Evolutionary conservation across 2,329 filamentous ascomycete genomes (phyloP), one percentile per base, ranked within the genome.

Genomic region (Tolypocladium amazonense): DNA sequence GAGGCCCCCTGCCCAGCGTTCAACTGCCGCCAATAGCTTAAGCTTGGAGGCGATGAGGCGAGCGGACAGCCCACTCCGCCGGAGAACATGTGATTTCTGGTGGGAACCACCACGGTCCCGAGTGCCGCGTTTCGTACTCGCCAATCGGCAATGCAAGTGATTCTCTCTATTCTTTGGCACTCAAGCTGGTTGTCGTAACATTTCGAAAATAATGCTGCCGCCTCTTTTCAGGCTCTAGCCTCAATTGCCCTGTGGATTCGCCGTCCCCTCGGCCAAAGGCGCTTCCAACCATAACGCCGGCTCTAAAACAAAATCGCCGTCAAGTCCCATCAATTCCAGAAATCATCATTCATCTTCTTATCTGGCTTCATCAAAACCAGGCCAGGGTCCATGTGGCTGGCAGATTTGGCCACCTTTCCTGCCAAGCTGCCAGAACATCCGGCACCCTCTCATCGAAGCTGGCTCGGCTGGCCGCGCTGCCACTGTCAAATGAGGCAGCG

Each of bases 391-490:
- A 99, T 59, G 94, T 81, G 3, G 92, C 90, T 23, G 94, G 94
- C 66, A 97, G 75, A 67, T 90, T 88, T 6, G 94, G 93, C 90
- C 93, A 97, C 66, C 88, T 84, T 73, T 96, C 92, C 75, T 99
- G 94, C 94, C 94, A 99, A 58, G 87, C 85, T 2, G 87, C 93
- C 62, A 99, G 77, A 41, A 99, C 89, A 65, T 97, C 92, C 0
- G 94, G 94, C 2, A 99, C 94, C 59, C 86, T 84, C 72, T 96
- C 92, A 74, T 99, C 94, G 69, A 99, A 99, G 37, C 88, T 88
- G 38, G 83, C 79, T 60, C 93, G 80, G 60, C 86, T 85, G 1
- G 83, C 80, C 5, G 83, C 85, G 61, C 79, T 81, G 14, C 87
- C 90, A 58, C 81, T 81, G 60, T 92, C 86, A 79, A 92, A 95